Evolutionary conservation across 1,284 basidiomycete species (phyloP), one percentile per base, ranked within the genome.

Genomic region (Apiotrichum siamense): DNA sequence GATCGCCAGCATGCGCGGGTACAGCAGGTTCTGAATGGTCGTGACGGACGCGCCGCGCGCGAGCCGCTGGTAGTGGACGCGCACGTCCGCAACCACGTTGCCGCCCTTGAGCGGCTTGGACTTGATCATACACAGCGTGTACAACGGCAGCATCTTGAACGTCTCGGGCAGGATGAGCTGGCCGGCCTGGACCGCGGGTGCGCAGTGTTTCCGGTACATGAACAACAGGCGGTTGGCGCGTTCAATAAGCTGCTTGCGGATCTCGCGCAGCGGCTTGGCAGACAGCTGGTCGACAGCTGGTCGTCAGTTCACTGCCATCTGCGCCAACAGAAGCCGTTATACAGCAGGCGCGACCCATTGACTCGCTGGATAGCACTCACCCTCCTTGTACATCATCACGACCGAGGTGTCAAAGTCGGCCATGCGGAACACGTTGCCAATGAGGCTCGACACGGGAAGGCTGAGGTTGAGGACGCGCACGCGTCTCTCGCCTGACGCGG

Each of bases 121-220:
- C 77, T 99, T 99, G 55, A 87, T 81, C 55, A 98, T 81, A 7
- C 84, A 85, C 7, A 98, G 78, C 2, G 83, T 81, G 67, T 87
- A 94, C 17, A 93, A 77, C 0, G 93, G 91, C 47, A 98, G 79
- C 2, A 87, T 80, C 70, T 88, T 87, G 79, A 93, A 94, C 2
- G 86, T 85, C 74, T 98, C 96, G 1, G 96, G 96, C 29, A 98
- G 82, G 59, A 99, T 88, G 57, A 90, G 89, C 78, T 97, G 94
- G 7, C 88, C 86, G 0, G 81, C 77, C 20, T 82, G 79, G 0
- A 88, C 87, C 0, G 88, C 81, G 13, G 88, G 82, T 0, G 94
- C 92, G 70, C 96, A 98, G 64, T 93, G 84, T 52, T 83, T 83
- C 31, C 94, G 80, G 71, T 99, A 99, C 11, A 88, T 88, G 25